phyloP scores from a whole-genome alignment of 805 yeast genomes.

The Candida saitoana region DNA sequence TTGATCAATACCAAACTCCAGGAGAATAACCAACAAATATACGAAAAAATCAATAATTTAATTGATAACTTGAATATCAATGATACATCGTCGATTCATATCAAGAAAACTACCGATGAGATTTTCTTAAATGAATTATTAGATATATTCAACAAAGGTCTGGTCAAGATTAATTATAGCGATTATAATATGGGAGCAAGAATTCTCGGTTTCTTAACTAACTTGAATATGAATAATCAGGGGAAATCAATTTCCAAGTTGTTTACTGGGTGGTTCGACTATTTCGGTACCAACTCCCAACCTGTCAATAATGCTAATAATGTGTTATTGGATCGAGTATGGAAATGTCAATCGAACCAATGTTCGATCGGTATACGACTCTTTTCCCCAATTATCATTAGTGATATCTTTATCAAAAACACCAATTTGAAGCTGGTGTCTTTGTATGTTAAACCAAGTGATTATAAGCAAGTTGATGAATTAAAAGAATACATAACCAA shows the following conservation, averaged over 20 bases:
- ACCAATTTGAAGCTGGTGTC: constrained; percentile 15
- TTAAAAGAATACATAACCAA: constrained; percentile 17
- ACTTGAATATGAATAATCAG: constrained; percentile 13
- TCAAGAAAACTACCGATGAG: constrained; percentile 15
- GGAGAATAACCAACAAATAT: constrained; percentile 21
- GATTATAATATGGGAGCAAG: constrained; percentile 36
- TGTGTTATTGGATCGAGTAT: constrained; percentile 26
- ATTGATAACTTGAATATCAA: constrained; percentile 21
- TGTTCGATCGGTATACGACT: constrained; percentile 37
- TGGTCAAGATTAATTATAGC: constrained; percentile 37
- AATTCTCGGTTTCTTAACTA: constrained; percentile 38
- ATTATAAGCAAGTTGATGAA: constrained; percentile 12
- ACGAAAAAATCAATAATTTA: constrained; percentile 20
- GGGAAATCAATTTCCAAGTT: constrained; percentile 23
- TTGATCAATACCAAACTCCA: constrained; percentile 17
- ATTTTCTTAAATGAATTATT: constrained; percentile 26
- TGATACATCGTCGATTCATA: constrained; percentile 8
- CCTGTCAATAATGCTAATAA: constrained; percentile 37
- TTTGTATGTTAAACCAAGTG: constrained; percentile 29
- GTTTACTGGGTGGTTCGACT: constrained; percentile 40
- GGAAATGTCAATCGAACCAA: constrained; percentile 28
- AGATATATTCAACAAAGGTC: constrained; percentile 23
- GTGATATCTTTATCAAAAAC: constrained; percentile 30
- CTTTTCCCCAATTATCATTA: constrained; percentile 27
- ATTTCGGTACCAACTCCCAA: constrained; percentile 18